Conservation (phyloP, 768 basidiomycete species). For the Pleurotus eryngii region DNA sequence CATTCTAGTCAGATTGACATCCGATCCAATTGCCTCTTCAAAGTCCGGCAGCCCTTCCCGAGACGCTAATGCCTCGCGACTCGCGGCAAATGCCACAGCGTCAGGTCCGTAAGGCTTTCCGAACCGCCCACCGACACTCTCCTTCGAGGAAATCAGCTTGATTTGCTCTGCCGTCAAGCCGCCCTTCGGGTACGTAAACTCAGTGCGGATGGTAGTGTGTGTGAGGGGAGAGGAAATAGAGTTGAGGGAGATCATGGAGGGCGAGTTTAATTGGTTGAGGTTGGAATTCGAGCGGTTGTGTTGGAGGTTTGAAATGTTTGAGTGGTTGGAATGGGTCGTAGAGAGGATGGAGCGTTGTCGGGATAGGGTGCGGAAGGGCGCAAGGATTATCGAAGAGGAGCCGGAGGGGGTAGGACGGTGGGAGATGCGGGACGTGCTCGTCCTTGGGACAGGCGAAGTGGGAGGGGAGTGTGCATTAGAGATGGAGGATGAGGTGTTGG, state of each 20-base stretch:
- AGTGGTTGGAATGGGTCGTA: constrained; percentile 34
- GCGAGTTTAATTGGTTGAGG: constrained; percentile 48
- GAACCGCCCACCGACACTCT: constrained; percentile 57
- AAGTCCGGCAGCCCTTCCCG: constrained; percentile 51
- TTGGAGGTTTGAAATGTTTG: background rate
- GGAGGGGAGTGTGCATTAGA: constrained; percentile 19
- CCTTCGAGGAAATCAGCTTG: constrained; percentile 65
- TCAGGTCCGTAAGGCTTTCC: constrained; percentile 76
- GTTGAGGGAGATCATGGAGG: constrained; percentile 67
- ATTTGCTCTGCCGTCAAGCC: constrained; percentile 66
- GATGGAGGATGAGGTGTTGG: constrained; percentile 18
- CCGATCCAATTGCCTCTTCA: constrained; percentile 25
- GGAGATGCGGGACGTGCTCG: constrained; percentile 20
- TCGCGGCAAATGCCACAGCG: constrained; percentile 62
- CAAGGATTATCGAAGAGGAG: constrained; percentile 34
- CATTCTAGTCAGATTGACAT: background rate
- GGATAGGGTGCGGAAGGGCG: constrained; percentile 46
- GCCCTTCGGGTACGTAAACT: constrained; percentile 62
- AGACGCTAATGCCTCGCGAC: constrained; percentile 26
- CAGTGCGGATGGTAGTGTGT: constrained; percentile 68
- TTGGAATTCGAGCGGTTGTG: no score
- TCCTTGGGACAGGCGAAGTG: constrained; percentile 12
- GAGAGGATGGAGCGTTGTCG: constrained; percentile 44
- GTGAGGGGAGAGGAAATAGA: constrained; percentile 76
- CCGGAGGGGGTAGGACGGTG: constrained; percentile 27